These are phyloP conservation scores for Neonectria magnoliae DNA, from an alignment of 2,329 filamentous ascomycete genomes.

Conservation along the genomic window DNA sequence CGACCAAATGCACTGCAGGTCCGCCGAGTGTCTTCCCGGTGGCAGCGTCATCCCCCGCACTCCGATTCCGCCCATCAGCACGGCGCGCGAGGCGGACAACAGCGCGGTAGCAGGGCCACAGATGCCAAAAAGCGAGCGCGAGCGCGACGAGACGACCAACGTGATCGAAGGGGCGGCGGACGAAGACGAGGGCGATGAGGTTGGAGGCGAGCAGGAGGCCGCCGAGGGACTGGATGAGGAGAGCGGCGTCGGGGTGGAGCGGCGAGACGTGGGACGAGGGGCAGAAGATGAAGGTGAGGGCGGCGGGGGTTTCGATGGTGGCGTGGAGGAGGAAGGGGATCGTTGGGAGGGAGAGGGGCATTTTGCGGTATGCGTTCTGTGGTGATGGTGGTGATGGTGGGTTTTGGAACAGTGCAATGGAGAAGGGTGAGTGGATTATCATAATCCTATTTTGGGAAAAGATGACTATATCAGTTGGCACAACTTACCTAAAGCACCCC, in stretches of 20 bases:
- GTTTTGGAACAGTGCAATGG: not conserved
- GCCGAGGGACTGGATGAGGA: slow-evolving; percentile 59
- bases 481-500: no score
- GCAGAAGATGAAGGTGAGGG: slow-evolving; percentile 56
- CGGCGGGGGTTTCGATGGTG: slow-evolving; percentile 54
- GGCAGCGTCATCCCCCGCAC: slow-evolving; percentile 1
- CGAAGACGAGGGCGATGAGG: slow-evolving; percentile 53
- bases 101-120: slow-evolving; percentile 59
- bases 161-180: slow-evolving; percentile 45
- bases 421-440: no score
- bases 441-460: no score
- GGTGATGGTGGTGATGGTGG: not conserved
- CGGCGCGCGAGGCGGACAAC: slow-evolving; percentile 45
- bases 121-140: slow-evolving; percentile 59
- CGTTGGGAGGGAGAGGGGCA: slow-evolving; percentile 24
- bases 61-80: slow-evolving; percentile 25
- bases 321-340: slow-evolving; percentile 52
- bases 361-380: not conserved
- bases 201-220: slow-evolving; percentile 58
- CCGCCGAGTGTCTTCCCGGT: slow-evolving; percentile 53
- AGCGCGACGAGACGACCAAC: slow-evolving; percentile 48
- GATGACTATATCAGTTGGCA: no score
- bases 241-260: slow-evolving; percentile 51
- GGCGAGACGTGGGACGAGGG: slow-evolving; percentile 55
- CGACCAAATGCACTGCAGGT: slow-evolving; percentile 56